Percentiles rank a stretch among this genome's conserved stretches.
These are phyloP conservation scores for Cladophialophora bantiana DNA, from an alignment of 2,329 filamentous ascomycete genomes.

Conservation along the genomic window DNA sequence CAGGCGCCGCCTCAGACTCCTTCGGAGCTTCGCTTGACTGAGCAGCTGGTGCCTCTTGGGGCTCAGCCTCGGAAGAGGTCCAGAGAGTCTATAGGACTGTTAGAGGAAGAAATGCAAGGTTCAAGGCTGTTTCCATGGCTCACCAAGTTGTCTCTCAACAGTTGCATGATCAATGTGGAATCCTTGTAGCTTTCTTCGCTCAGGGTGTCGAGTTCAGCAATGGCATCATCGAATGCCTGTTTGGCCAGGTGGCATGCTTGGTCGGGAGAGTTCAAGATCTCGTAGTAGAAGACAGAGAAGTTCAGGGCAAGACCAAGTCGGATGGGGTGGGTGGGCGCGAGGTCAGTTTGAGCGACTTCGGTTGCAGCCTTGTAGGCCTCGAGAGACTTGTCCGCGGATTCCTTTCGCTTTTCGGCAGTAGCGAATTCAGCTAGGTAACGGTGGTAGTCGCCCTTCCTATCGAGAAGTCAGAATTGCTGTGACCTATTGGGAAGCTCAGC, in stretches of 20 bases:
- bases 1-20: slow-evolving; percentile 37
- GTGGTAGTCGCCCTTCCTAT: slow-evolving; percentile 99
- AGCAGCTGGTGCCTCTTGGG: slow-evolving; percentile 59
- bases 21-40: slow-evolving; percentile 40
- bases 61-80: slow-evolving; percentile 98
- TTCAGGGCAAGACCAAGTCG: slow-evolving; percentile 90
- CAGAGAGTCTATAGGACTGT: slow-evolving; percentile 78
- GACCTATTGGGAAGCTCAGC: slow-evolving; percentile 40
- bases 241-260: slow-evolving; percentile 98
- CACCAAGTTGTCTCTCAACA: slow-evolving; percentile 95
- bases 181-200: slow-evolving; percentile 99
- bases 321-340: slow-evolving; percentile 91
- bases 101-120: neutral
- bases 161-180: slow-evolving; percentile 98
- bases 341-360: slow-evolving; percentile 86
- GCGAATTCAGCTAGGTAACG: slow-evolving; percentile 98
- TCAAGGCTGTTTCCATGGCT: slow-evolving; percentile 43
- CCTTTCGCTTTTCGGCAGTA: slow-evolving; percentile 92
- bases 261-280: slow-evolving; percentile 98
- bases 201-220: slow-evolving; percentile 95
- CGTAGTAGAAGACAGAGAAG: slow-evolving; percentile 99
- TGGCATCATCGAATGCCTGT: slow-evolving; percentile 95
- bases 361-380: slow-evolving; percentile 97
- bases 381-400: slow-evolving; percentile 88
- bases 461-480: slow-evolving; percentile 20